Percentiles rank a stretch among this genome's conserved stretches.
phyloP scores from a whole-genome alignment of 306 rosid genomes.

The Vachellia collinsii region DNA sequence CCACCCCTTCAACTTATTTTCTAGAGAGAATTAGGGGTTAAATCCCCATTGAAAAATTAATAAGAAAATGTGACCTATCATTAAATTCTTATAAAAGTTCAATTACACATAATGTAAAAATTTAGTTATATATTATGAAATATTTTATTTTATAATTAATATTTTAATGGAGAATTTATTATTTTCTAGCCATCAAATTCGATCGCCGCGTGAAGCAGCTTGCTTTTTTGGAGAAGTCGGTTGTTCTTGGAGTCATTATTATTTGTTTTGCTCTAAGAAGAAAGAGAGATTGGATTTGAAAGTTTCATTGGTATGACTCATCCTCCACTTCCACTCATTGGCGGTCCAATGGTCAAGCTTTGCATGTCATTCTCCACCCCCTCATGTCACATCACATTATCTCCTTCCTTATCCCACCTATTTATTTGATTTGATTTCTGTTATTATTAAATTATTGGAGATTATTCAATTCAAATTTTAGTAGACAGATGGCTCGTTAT shows the following conservation, averaged over 20 bases:
- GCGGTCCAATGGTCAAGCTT: conserved; percentile 1
- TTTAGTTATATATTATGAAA: too few species aligned
- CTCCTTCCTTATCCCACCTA: neutral
- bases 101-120: too few species aligned
- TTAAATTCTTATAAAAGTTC: too few species aligned
- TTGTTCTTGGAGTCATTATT: neutral
- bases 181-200: too few species aligned
- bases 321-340: neutral
- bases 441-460: neutral
- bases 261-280: too few species aligned
- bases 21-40: too few species aligned
- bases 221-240: neutral
- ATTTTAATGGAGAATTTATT: too few species aligned
- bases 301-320: neutral
- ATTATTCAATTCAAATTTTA: neutral
- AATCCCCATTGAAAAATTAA: too few species aligned
- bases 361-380: neutral
- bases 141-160: too few species aligned
- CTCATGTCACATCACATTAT: neutral
- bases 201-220: neutral
- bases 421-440: neutral
- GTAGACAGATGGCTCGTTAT: conserved; percentile 12
- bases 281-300: neutral
- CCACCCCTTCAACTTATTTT: too few species aligned
- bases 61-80: too few species aligned